A percentile compares a stretch with the other conserved stretches of the same genome.
Conservation (phyloP, 2,329 filamentous ascomycete species). For the Zalaria obscura region DNA sequence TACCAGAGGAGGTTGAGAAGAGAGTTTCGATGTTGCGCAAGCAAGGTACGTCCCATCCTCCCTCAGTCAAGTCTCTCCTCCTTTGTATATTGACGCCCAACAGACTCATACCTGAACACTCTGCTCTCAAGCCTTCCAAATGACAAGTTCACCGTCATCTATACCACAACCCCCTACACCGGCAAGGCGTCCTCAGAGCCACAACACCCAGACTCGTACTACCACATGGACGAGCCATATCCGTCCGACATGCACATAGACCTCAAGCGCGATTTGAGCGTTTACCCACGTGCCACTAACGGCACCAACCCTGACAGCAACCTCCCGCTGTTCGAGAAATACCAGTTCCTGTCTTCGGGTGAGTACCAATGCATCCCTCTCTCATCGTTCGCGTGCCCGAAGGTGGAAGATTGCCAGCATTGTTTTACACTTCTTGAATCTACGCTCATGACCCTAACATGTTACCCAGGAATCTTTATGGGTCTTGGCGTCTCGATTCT, state of each 20-base stretch:
- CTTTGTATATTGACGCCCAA: background rate
- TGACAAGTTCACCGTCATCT: constrained; percentile 58
- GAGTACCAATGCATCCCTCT: constrained; percentile 7
- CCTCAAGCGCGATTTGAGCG: constrained; percentile 49
- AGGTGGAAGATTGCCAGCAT: no score
- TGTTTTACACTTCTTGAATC: no score
- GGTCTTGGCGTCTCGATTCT: constrained; percentile 56
- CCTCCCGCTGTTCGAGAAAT: constrained; percentile 68
- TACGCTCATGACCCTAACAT: constrained; percentile 13
- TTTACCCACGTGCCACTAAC: constrained; percentile 24
- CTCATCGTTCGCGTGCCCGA: no score
- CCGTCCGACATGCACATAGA: constrained; percentile 53
- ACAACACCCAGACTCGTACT: constrained; percentile 25
- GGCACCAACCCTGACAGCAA: constrained; percentile 17
- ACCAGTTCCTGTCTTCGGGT: constrained; percentile 89
- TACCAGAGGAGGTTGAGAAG: constrained; percentile 1
- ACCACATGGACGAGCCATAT: constrained; percentile 52
- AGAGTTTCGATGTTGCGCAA: constrained; percentile 4
- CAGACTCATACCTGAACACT: constrained; percentile 6
- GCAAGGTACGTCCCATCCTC: constrained; percentile 3
- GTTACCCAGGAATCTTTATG: constrained; percentile 67
- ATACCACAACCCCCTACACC: constrained; percentile 47
- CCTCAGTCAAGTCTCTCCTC: no score
- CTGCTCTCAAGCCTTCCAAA: constrained; percentile 11
- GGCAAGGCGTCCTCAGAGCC: constrained; percentile 11